phyloP scores from a whole-genome alignment of 257 asterid species.

The Osmanthus fragrans region DNA sequence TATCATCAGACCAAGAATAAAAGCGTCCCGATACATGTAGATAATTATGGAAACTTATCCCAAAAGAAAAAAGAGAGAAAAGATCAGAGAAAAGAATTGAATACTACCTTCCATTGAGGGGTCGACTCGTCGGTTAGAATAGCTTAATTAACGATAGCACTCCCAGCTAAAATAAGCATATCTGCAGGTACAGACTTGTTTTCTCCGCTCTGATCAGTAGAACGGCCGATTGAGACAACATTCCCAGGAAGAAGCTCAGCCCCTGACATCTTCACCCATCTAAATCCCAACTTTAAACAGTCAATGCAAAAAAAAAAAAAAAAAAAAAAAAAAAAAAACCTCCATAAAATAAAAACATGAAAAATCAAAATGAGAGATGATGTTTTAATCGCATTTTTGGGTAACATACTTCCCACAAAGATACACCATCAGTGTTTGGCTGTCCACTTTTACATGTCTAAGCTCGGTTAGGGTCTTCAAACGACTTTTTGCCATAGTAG shows the following conservation, averaged over 20 bases:
- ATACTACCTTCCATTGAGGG: slow-evolving; percentile 94
- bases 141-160: slow-evolving; percentile 96
- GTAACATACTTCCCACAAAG: slow-evolving; percentile 94
- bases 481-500: slow-evolving; percentile 98
- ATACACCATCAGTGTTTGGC: slow-evolving; percentile 82
- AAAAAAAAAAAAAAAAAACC: slow-evolving; percentile 24
- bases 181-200: slow-evolving; percentile 97
- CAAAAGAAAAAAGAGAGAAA: background rate
- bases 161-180: slow-evolving; percentile 98
- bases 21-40: background rate
- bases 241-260: slow-evolving; percentile 95
- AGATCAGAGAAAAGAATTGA: slow-evolving; percentile 13
- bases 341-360: slow-evolving; percentile 1
- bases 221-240: slow-evolving; percentile 93
- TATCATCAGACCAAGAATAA: background rate
- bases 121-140: slow-evolving; percentile 98
- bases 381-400: background rate
- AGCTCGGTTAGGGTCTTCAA: slow-evolving; percentile 89
- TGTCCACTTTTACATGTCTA: slow-evolving; percentile 94
- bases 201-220: slow-evolving; percentile 79
- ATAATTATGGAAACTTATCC: background rate
- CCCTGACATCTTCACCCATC: slow-evolving; percentile 94
- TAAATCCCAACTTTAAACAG: slow-evolving; percentile 32
- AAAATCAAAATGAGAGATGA: background rate
- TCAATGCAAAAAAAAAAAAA: slow-evolving; percentile 25